Percentiles rank a stretch among this genome's conserved stretches.
Evolutionary conservation across 2,329 filamentous ascomycete species (phyloP).

Genomic region (Fusarium redolens): DNA sequence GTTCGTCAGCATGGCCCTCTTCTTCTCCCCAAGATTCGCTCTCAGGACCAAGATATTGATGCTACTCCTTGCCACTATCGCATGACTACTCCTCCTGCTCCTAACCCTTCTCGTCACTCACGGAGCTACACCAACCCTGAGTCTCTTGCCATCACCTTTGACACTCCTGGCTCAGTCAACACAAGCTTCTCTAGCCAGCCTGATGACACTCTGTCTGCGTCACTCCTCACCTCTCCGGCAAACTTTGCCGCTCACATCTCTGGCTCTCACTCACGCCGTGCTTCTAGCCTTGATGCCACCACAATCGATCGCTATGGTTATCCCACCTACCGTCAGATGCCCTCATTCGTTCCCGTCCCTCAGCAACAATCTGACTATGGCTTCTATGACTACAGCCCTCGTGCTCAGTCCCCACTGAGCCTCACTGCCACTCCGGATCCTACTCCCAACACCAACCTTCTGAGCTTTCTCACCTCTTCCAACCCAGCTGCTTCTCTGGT

Average conservation of each 20-base stretch:
- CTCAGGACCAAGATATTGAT: conserved; percentile 82
- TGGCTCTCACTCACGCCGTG: conserved; percentile 59
- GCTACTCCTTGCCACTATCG: conserved; percentile 60
- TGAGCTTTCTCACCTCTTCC: conserved; percentile 79
- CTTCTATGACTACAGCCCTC: conserved; percentile 57
- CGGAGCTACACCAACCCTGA: conserved; percentile 73
- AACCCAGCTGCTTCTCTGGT: conserved; percentile 88
- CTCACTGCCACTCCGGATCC: conserved; percentile 57
- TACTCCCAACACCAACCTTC: conserved; percentile 73
- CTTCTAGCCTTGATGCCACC: conserved; percentile 75
- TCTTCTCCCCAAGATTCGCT: conserved; percentile 85
- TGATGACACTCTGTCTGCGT: conserved; percentile 49
- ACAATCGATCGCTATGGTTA: conserved; percentile 79
- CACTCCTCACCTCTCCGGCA: conserved; percentile 75
- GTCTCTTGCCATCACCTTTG: conserved; percentile 56
- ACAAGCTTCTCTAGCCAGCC: conserved; percentile 54
- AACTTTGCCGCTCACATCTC: conserved; percentile 59
- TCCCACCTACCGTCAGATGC: conserved; percentile 84
- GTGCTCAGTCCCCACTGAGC: conserved; percentile 60
- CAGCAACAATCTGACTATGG: conserved; percentile 54
- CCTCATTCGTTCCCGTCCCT: conserved; percentile 52
- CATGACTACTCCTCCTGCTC: conserved; percentile 46
- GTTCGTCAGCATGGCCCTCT: conserved; percentile 83
- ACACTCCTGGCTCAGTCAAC: conserved; percentile 46
- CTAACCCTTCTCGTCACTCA: conserved; percentile 57